Base-by-base conservation (phyloP, 441 rosid genomes). In the Capsella rubella region DNA sequence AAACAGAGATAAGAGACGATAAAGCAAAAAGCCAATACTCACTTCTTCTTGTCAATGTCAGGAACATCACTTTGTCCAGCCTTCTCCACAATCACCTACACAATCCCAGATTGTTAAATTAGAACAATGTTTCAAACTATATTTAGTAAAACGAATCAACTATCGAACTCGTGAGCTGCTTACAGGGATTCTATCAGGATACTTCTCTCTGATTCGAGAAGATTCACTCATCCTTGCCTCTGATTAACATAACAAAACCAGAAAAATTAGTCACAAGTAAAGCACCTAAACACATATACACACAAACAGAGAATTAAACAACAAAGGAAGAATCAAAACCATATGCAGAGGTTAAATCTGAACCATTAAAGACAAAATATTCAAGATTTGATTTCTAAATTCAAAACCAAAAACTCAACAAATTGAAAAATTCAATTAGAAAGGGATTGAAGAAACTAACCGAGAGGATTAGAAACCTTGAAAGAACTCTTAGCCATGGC, bases 211-310 rank as follows among this genome's bases (percentile, higher is more conserved):
- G 79, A 95, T 95, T 27, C 98, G 95, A 27, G 81, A 71, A 69
- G 99, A 84, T 83, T 95, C 99, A 4, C 93, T 90, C 81, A 92
- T 96, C 83, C 99, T 89, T 89, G 93, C 85, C 72, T 95, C 99
- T 95, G 89, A 6, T 64, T 14, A 62, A 81, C 42, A 58, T 25
- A 50, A 4, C 0, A 8, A 25, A 55, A 54, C 76, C 34, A 72
- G 40, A 63, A 59, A 59, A 9, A 35, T 70, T 16, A 40, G 12
- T 69, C 69, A 61, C 42, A 14, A 46, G 35, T 46, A 11, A 51
- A 60, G 3, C 18, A 16, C 45, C 16, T 51, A 16, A 42, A 29
- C 43, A 62, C 1, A 73, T 1, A 46, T 4, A 53, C 43, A 8
- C 11, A 35, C 39, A 35, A 35, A 35, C 11, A 35, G 39, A 35